Percentiles rank a stretch among this genome's conserved stretches.
phyloP scores from a whole-genome alignment of 1,139 yeast genomes.

The Geotrichum klebahnii region DNA sequence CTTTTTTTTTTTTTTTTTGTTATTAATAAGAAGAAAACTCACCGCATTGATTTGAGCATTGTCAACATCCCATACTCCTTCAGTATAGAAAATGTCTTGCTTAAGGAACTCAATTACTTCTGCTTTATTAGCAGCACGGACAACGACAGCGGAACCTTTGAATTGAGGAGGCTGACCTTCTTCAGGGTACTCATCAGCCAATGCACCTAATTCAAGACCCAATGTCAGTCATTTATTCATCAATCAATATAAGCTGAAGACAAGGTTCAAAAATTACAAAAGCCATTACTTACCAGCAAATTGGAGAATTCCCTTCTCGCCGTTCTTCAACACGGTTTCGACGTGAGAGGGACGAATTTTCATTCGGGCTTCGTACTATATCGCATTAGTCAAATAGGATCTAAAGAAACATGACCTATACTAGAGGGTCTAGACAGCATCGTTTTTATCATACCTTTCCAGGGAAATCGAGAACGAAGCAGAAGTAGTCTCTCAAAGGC shows the following conservation, averaged over 20 bases:
- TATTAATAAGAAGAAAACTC: conserved; percentile 44
- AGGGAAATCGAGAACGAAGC: conserved; percentile 19
- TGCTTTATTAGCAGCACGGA: conserved; percentile 59
- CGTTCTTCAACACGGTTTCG: no score
- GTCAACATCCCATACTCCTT: conserved; percentile 75
- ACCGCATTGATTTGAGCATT: conserved; percentile 57
- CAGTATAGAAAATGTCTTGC: conserved; percentile 56
- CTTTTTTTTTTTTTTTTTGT: conserved; percentile 6
- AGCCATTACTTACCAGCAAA: no score
- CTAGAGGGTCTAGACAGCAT: no score
- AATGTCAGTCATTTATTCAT: no score
- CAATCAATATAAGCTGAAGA: no score
- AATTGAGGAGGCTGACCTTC: conserved; percentile 50
- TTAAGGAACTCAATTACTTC: conserved; percentile 62
- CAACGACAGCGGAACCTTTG: conserved; percentile 65
- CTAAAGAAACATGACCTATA: no score
- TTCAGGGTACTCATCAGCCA: conserved; percentile 39
- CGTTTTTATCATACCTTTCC: conserved; percentile 16
- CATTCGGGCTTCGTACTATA: no score
- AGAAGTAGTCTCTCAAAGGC: conserved; percentile 6
- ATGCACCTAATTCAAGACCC: no score
- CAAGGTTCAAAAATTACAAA: no score
- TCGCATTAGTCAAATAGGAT: no score
- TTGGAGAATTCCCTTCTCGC: no score
- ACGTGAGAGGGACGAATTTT: no score